Evolutionary conservation across 495 filamentous ascomycete species (phyloP).

Genomic region (Aspergillus ellipticus): DNA sequence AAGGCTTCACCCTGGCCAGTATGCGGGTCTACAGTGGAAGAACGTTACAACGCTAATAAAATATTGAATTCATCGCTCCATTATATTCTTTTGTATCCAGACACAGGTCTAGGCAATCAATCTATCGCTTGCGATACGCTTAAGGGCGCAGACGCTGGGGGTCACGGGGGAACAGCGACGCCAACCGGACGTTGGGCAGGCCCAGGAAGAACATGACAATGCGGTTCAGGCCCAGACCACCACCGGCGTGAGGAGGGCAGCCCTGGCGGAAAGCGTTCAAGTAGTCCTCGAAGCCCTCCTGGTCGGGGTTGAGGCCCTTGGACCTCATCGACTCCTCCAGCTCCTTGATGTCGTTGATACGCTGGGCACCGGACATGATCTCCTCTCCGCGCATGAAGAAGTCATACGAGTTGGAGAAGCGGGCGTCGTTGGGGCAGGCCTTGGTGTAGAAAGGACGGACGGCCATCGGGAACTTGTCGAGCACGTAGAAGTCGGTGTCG

Average conservation of each 20-base stretch:
- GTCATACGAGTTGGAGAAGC: slow-evolving; percentile 80
- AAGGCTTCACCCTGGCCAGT: no score
- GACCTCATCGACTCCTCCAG: slow-evolving; percentile 63
- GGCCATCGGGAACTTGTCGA: slow-evolving; percentile 85
- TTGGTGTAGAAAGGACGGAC: slow-evolving; percentile 91
- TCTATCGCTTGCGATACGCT: background rate
- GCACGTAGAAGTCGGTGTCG: slow-evolving; percentile 85
- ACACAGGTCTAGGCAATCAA: background rate
- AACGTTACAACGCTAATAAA: background rate
- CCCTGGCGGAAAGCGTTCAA: slow-evolving; percentile 75
- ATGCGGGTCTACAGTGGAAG: no score
- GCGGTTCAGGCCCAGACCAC: slow-evolving; percentile 82
- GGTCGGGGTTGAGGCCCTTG: slow-evolving; percentile 70
- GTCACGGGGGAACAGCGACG: slow-evolving; percentile 76
- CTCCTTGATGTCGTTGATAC: slow-evolving; percentile 70
- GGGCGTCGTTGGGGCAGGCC: slow-evolving; percentile 62
- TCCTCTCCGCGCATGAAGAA: slow-evolving; percentile 94
- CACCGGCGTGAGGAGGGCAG: slow-evolving; percentile 79
- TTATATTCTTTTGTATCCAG: slow-evolving; percentile 6
- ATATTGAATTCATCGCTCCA: slow-evolving; percentile 6
- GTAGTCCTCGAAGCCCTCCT: slow-evolving; percentile 79
- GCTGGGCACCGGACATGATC: slow-evolving; percentile 83
- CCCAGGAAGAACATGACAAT: slow-evolving; percentile 87
- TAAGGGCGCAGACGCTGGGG: slow-evolving; percentile 76
- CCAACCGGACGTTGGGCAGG: slow-evolving; percentile 74